These are phyloP conservation scores for Botryotinia calthae DNA, from an alignment of 2,329 filamentous ascomycete genomes.

Conservation along the genomic window DNA sequence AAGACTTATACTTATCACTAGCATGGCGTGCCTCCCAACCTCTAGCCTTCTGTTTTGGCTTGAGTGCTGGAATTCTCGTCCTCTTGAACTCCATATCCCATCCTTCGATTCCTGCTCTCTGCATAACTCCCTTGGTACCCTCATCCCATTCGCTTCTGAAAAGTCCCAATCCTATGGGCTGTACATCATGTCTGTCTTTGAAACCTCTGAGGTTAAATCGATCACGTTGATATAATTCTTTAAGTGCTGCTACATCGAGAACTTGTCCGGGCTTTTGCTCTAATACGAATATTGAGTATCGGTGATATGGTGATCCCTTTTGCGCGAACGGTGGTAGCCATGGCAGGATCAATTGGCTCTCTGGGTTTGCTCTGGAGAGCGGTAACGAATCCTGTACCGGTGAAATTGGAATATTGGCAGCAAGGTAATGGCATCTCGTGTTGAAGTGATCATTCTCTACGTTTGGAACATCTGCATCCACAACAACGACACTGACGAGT, in stretches of 20 bases:
- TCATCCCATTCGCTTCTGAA: constrained; percentile 93
- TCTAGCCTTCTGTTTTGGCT: constrained; percentile 57
- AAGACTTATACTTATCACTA: constrained; percentile 61
- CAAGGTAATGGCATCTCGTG: constrained; percentile 84
- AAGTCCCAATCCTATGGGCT: constrained; percentile 76
- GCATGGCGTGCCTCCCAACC: constrained; percentile 67
- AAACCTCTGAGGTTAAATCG: constrained; percentile 75
- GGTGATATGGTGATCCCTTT: constrained; percentile 89
- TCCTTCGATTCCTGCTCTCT: constrained; percentile 69
- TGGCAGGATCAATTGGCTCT: constrained; percentile 66
- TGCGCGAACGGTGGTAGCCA: constrained; percentile 87
- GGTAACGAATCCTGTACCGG: constrained; percentile 60
- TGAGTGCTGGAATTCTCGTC: constrained; percentile 69
- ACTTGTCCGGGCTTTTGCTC: constrained; percentile 66
- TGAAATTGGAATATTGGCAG: constrained; percentile 66
- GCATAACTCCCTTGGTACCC: constrained; percentile 82
- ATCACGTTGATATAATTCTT: constrained; percentile 56
- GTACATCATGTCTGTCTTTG: constrained; percentile 64
- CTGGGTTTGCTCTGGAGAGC: constrained; percentile 57
- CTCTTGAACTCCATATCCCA: constrained; percentile 82
- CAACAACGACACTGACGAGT: constrained; percentile 77
- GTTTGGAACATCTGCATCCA: constrained; percentile 89
- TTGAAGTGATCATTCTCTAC: constrained; percentile 71
- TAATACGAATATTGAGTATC: constrained; percentile 77
- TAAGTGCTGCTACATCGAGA: constrained; percentile 58